These are phyloP conservation scores for Drechslerella dactyloides DNA, from an alignment of 2,329 filamentous ascomycete species.

Conservation along the genomic window DNA sequence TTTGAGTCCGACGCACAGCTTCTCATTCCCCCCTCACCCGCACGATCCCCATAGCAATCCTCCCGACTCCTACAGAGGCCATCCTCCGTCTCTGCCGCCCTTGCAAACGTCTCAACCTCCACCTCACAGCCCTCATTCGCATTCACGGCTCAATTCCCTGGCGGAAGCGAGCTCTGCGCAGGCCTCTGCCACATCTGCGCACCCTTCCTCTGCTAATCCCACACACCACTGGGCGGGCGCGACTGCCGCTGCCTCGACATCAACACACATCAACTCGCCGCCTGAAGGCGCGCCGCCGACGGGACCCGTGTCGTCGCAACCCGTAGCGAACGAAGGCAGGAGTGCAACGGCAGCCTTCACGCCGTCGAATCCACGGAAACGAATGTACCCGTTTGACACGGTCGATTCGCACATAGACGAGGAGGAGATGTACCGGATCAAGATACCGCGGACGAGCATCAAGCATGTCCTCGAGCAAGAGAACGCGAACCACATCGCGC, in stretches of 20 bases:
- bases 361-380: constrained; percentile 44
- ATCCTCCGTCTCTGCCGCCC: constrained; percentile 43
- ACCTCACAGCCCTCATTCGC: constrained; percentile 45
- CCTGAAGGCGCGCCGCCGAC: constrained; percentile 42
- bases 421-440: constrained; percentile 30
- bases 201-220: constrained; percentile 47
- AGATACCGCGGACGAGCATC: constrained; percentile 41
- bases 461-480: constrained; percentile 36
- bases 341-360: constrained; percentile 40
- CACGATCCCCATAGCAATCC: constrained; percentile 42
- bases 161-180: constrained; percentile 50
- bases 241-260: constrained; percentile 42
- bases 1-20: constrained; percentile 46
- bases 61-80: constrained; percentile 38
- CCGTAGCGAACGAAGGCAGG: constrained; percentile 31
- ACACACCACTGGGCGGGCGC: constrained; percentile 45
- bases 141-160: constrained; percentile 51
- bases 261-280: constrained; percentile 47
- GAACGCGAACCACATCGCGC: constrained; percentile 13
- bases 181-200: constrained; percentile 46
- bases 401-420: constrained; percentile 39
- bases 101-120: constrained; percentile 42
- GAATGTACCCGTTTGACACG: constrained; percentile 44
- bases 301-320: constrained; percentile 34
- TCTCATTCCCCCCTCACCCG: constrained; percentile 41